Conservation (phyloP, 148 eudicot species). For the Beta vulgaris region DNA sequence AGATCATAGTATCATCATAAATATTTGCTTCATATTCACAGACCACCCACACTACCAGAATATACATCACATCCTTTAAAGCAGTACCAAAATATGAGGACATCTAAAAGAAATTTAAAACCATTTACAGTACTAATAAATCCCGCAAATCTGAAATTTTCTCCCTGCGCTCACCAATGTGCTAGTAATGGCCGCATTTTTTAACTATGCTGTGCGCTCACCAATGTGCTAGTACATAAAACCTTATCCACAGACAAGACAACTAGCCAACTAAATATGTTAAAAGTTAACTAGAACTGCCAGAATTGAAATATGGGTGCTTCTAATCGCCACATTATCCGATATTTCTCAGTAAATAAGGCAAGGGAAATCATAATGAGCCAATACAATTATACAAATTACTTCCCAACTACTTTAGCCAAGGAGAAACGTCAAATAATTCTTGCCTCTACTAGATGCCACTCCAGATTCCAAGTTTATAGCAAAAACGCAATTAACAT, state of each 20-base stretch:
- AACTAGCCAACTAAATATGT: neutral
- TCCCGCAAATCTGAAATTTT: neutral
- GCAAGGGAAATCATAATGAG: neutral
- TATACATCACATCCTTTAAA: neutral
- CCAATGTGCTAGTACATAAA: neutral
- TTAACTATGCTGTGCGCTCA: neutral
- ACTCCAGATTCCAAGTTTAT: neutral
- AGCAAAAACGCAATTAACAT: neutral
- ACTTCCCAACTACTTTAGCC: neutral
- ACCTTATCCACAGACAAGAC: neutral
- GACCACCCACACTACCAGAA: neutral
- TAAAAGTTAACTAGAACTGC: too few relatives aligned
- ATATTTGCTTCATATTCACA: neutral
- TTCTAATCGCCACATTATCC: too few relatives aligned
- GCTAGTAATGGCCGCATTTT: too few relatives aligned
- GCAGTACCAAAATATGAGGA: neutral
- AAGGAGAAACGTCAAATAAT: neutral
- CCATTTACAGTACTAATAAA: neutral
- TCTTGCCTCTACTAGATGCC: neutral
- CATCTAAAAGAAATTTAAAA: neutral
- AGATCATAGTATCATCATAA: neutral
- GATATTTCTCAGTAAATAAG: neutral
- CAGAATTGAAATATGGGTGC: too few relatives aligned
- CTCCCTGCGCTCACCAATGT: neutral
- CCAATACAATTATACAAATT: neutral